phyloP scores from a whole-genome alignment of 805 yeast species.

The Wickerhamiella sergipiensis region DNA sequence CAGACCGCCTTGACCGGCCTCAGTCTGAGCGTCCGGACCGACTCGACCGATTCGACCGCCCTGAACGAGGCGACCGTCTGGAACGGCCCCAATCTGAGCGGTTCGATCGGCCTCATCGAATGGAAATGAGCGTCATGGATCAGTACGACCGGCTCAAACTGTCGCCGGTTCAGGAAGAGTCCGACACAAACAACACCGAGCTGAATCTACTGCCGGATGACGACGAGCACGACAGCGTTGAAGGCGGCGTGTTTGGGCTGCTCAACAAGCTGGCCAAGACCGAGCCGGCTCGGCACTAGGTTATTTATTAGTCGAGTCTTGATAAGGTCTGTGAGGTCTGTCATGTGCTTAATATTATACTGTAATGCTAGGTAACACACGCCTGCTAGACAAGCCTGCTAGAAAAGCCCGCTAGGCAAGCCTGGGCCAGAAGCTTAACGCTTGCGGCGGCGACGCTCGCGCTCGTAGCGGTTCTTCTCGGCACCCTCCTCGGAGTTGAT shows the following conservation, averaged over 20 bases:
- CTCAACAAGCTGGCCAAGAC: slow-evolving; percentile 64
- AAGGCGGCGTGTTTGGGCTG: slow-evolving; percentile 59
- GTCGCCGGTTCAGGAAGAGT: slow-evolving; percentile 11
- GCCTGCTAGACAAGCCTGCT: no score
- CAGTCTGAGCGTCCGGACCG: neutral
- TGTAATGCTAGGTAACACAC: no score
- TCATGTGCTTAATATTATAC: no score
- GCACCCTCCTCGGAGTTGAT: slow-evolving; percentile 92
- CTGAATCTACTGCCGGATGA: slow-evolving; percentile 5
- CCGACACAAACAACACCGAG: slow-evolving; percentile 3
- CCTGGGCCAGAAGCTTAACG: neutral
- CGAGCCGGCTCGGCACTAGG: neutral
- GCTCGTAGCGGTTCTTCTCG: slow-evolving; percentile 82
- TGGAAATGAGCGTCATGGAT: slow-evolving; percentile 24
- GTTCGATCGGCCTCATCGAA: neutral
- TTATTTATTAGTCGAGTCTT: neutral
- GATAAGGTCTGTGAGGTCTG: neutral
- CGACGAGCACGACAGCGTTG: slow-evolving; percentile 29
- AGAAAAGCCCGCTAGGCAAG: no score
- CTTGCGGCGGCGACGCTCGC: slow-evolving; percentile 57
- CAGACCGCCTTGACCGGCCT: neutral
- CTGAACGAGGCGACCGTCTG: neutral
- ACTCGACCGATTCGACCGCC: neutral
- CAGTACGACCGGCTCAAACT: slow-evolving; percentile 16
- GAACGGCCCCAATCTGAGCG: neutral